Base-by-base conservation (phyloP, 805 yeast genomes). In the Cyberlindnera galapagoensis region DNA sequence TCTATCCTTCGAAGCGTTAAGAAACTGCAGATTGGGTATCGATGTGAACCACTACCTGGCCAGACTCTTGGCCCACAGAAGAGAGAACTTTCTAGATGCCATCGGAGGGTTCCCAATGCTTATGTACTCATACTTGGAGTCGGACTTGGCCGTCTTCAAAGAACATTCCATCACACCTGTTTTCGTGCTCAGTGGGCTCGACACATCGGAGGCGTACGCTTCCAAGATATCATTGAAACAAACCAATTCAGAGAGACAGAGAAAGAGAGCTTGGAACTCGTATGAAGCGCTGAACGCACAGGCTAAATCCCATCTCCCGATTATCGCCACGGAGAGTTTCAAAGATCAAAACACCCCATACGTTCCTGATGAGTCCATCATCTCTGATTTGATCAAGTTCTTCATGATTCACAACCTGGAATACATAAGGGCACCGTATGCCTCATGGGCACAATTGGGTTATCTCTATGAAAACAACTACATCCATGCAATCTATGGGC, bases 11-110 rank as follows among this genome's bases (percentile, higher is more conserved):
- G 81, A 80, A 22, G 60, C 74, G 4, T 62, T 86, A 36, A 71
- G 65, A 35, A 76, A 77, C 47, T 71, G 88, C 18, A 71, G 79
- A 11, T 60, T 86, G 31, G 95, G 95, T 35, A 81, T 86, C 27
- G 95, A 87, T 53, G 92, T 79, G 10, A 82, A 75, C 43, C 87
- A 85, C 51, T 87, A 85, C 49, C 56, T 85, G 23, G 63, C 81
- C 17, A 60, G 84, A 33, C 63, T 81, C 26, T 57, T 81, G 38
- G 49, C 78, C 5, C 63, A 63, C 43, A 76, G 76, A 42, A 76
- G 74, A 35, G 94, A 84, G 44, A 80, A 79, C 30, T 72, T 71
- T 39, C 55, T 76, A 24, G 80, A 78, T 30, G 94, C 92, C 8
- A 69, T 81, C 42, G 95, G 94, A 16, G 95, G 94, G 0, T 69